Evolutionary conservation across 2,329 filamentous ascomycete species (phyloP).

Genomic region (Clonostachys rosea): DNA sequence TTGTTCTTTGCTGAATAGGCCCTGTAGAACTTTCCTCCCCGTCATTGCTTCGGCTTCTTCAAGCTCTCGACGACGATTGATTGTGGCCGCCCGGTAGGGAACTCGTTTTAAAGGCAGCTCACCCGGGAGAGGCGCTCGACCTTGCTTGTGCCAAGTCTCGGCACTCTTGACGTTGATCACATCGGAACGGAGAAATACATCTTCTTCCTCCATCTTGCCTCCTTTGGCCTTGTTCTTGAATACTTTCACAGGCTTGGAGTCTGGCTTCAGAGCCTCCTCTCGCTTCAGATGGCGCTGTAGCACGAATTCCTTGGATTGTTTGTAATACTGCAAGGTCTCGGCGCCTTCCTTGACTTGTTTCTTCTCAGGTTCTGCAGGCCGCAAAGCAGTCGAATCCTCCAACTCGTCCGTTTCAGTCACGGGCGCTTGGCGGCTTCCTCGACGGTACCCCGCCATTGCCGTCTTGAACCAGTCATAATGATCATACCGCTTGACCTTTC

Average conservation of each 20-base stretch:
- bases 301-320: constrained; percentile 78
- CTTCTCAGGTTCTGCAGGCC: constrained; percentile 66
- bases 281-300: constrained; percentile 82
- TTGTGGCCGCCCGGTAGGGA: constrained; percentile 85
- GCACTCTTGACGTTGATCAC: constrained; percentile 83
- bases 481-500: constrained; percentile 73
- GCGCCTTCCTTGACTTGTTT: constrained; percentile 70
- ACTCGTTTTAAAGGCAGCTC: constrained; percentile 79
- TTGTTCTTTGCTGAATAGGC: constrained; percentile 77
- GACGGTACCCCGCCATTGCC: constrained; percentile 68
- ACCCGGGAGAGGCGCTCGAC: constrained; percentile 67
- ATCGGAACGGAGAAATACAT: constrained; percentile 75
- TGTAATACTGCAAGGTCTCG: constrained; percentile 85
- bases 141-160: constrained; percentile 98
- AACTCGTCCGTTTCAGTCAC: constrained; percentile 70
- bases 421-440: constrained; percentile 41
- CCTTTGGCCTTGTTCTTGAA: constrained; percentile 76
- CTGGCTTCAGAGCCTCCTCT: constrained; percentile 78
- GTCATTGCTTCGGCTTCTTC: constrained; percentile 77
- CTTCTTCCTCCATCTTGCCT: constrained; percentile 67
- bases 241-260: constrained; percentile 63
- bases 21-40: constrained; percentile 81
- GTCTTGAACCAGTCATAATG: constrained; percentile 85
- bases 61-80: constrained; percentile 81
- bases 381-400: constrained; percentile 76